Conservation (phyloP, 164 flowering plant species). For the Warburgia ugandensis region DNA sequence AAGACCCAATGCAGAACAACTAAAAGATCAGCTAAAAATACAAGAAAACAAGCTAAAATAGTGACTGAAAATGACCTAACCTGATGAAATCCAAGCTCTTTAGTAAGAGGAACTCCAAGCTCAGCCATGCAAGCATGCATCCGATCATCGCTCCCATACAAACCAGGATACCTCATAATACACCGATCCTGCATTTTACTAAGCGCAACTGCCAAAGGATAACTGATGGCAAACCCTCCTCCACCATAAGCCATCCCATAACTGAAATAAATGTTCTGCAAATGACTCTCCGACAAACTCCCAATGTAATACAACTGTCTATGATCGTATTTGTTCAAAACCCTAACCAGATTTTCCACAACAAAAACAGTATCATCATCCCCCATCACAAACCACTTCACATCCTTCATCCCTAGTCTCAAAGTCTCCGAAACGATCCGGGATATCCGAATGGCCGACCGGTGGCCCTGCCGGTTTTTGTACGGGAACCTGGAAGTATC, state of each 20-base stretch:
- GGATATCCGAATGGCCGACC: conserved; percentile 58
- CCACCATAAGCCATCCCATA: conserved; percentile 77
- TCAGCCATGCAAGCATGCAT: conserved; percentile 80
- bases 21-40: background rate
- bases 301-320: conserved; percentile 55
- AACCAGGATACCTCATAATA: conserved; percentile 38
- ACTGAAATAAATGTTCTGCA: conserved; percentile 51
- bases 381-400: conserved; percentile 67
- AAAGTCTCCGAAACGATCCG: conserved; percentile 54
- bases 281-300: conserved; percentile 54
- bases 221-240: conserved; percentile 69
- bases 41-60: too few relatives aligned
- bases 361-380: conserved; percentile 74
- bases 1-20: background rate
- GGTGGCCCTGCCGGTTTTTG: conserved; percentile 33
- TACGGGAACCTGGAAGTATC: conserved; percentile 41
- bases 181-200: conserved; percentile 53
- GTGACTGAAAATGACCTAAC: too few relatives aligned
- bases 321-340: conserved; percentile 55
- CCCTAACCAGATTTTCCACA: conserved; percentile 47
- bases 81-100: conserved; percentile 54
- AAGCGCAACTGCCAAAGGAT: conserved; percentile 45
- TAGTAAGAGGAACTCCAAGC: conserved; percentile 82
- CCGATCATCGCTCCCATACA: conserved; percentile 71
- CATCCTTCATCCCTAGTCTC: conserved; percentile 32